Conservation (phyloP, 768 basidiomycete species). For the Calocera cornea region DNA sequence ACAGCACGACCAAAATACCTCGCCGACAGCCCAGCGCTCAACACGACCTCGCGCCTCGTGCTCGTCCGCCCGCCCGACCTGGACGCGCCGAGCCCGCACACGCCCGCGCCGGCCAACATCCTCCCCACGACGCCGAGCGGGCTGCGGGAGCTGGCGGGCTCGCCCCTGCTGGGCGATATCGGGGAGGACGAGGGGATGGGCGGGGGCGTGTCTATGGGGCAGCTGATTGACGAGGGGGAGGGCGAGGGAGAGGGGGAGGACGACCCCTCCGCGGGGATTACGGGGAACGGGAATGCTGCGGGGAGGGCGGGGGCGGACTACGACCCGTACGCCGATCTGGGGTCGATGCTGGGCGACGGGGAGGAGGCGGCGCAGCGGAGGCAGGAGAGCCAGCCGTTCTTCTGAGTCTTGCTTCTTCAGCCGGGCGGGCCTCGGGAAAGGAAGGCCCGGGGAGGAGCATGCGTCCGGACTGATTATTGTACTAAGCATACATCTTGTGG, state of each 20-base stretch:
- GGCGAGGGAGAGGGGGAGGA: conserved; percentile 30
- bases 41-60: conserved; percentile 60
- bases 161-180: not conserved
- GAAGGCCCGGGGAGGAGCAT: not conserved
- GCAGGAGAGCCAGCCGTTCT: conserved; percentile 46
- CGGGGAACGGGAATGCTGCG: not conserved
- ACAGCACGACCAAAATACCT: conserved; percentile 73
- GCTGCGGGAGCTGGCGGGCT: not conserved
- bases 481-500: not conserved
- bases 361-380: conserved; percentile 23
- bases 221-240: conserved; percentile 22
- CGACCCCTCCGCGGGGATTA: conserved; percentile 14
- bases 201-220: not conserved
- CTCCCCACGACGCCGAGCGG: conserved; percentile 11
- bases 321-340: conserved; percentile 79
- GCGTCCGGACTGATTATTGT: not conserved
- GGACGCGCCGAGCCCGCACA: not conserved
- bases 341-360: conserved; percentile 58
- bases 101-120: conserved; percentile 20
- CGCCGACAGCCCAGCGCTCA: conserved; percentile 78
- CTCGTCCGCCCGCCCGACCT: conserved; percentile 46
- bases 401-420: conserved; percentile 19
- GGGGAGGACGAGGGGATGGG: not conserved
- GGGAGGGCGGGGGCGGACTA: conserved; percentile 6
- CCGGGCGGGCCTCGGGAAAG: not conserved